Conservation (phyloP, 352 stramenopile genomes). For the Plasmopara muralis region DNA sequence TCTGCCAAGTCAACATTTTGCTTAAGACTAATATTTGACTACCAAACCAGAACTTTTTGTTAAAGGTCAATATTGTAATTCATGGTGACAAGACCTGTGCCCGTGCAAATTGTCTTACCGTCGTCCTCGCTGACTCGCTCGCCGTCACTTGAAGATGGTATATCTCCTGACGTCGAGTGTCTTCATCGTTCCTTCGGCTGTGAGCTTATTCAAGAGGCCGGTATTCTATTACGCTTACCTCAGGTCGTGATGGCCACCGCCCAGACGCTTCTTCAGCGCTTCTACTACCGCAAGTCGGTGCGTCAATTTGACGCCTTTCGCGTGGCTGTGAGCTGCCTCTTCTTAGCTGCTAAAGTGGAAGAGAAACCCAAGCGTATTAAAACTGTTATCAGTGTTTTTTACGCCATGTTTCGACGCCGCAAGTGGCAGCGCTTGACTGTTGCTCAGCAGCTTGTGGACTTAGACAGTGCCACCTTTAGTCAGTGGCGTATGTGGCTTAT, state of each 20-base stretch:
- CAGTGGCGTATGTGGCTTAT: constrained; percentile 83
- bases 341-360: constrained; percentile 87
- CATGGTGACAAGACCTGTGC: constrained; percentile 18
- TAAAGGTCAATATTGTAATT: constrained; percentile 12
- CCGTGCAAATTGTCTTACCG: constrained; percentile 44
- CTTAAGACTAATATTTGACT: neutral
- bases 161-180: constrained; percentile 28
- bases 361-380: constrained; percentile 74
- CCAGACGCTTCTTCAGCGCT: constrained; percentile 88
- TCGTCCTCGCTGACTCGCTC: constrained; percentile 32
- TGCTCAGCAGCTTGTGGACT: constrained; percentile 58
- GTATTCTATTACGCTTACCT: constrained; percentile 76
- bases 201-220: constrained; percentile 87
- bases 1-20: constrained; percentile 28
- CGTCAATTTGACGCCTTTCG: constrained; percentile 87
- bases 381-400: constrained; percentile 86
- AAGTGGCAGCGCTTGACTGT: constrained; percentile 46
- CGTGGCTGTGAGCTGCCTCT: constrained; percentile 81
- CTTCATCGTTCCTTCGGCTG: constrained; percentile 83
- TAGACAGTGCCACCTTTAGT: constrained; percentile 51
- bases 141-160: constrained; percentile 44
- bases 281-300: constrained; percentile 85
- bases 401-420: constrained; percentile 73
- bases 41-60: neutral
- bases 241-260: constrained; percentile 88